phyloP scores from a whole-genome alignment of 1,284 basidiomycete species.

The Volvariella surrecta region DNA sequence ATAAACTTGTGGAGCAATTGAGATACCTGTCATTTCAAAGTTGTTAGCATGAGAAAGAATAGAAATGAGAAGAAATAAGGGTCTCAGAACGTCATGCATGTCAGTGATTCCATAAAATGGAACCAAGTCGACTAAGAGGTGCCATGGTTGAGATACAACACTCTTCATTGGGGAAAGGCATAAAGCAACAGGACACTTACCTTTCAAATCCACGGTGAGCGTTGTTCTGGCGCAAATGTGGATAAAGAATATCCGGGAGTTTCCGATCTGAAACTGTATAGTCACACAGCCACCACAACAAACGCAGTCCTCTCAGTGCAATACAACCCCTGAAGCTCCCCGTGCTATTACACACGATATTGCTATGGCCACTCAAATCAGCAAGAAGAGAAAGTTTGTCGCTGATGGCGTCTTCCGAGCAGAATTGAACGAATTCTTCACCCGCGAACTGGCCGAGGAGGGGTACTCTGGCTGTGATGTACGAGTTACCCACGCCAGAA shows the following conservation, averaged over 20 bases:
- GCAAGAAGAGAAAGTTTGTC: slow-evolving; percentile 97
- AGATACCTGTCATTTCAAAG: slow-evolving; percentile 6
- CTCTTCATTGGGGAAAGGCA: slow-evolving; percentile 50
- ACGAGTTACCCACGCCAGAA: slow-evolving; percentile 98
- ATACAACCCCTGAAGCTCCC: not conserved
- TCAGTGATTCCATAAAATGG: slow-evolving; percentile 51
- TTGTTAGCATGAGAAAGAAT: slow-evolving; percentile 3
- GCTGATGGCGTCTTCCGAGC: slow-evolving; percentile 98
- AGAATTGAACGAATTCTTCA: slow-evolving; percentile 98
- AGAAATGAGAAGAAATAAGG: slow-evolving; percentile 13
- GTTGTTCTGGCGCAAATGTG: slow-evolving; percentile 12
- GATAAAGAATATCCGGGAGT: slow-evolving; percentile 1
- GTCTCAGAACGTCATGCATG: slow-evolving; percentile 75
- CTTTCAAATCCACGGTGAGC: slow-evolving; percentile 2
- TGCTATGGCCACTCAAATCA: slow-evolving; percentile 79
- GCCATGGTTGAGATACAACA: slow-evolving; percentile 75
- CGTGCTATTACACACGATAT: not conserved
- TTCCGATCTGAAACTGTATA: slow-evolving; percentile 11
- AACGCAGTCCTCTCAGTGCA: not conserved
- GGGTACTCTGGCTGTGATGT: slow-evolving; percentile 99
- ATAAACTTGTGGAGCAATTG: slow-evolving; percentile 6
- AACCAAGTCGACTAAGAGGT: slow-evolving; percentile 81
- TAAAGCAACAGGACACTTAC: slow-evolving; percentile 11
- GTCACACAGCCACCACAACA: slow-evolving; percentile 23
- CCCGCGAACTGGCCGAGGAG: slow-evolving; percentile 97